phyloP scores from a whole-genome alignment of 1,284 basidiomycete genomes.

The Naganishia albida region DNA sequence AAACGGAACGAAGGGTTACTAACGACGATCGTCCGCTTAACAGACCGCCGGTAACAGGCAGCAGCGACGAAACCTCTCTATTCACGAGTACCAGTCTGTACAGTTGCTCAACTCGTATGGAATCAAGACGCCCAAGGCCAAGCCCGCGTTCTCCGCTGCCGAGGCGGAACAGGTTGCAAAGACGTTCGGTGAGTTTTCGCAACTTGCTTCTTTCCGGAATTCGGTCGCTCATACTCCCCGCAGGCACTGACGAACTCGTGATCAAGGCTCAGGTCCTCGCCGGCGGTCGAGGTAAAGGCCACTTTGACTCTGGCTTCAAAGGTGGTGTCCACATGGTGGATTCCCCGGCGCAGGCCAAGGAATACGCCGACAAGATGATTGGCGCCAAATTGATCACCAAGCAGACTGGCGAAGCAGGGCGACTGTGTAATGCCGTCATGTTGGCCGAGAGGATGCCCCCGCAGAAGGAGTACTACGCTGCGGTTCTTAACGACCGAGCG shows the following conservation, averaged over 20 bases:
- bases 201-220: not conserved
- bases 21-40: not conserved
- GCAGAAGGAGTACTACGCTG: constrained; percentile 97
- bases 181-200: constrained; percentile 67
- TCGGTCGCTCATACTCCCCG: not conserved
- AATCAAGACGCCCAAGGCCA: constrained; percentile 90
- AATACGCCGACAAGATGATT: constrained; percentile 89
- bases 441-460: constrained; percentile 92
- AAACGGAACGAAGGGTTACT: not conserved
- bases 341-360: constrained; percentile 71
- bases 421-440: constrained; percentile 98
- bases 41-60: constrained; percentile 29
- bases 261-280: constrained; percentile 99
- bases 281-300: constrained; percentile 97
- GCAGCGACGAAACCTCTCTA: constrained; percentile 91
- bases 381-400: constrained; percentile 97
- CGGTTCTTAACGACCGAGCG: constrained; percentile 92
- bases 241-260: constrained; percentile 71
- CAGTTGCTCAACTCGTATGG: constrained; percentile 95
- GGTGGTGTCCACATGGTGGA: constrained; percentile 96
- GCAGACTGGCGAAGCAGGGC: constrained; percentile 91
- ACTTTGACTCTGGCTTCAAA: constrained; percentile 93
- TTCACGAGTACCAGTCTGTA: constrained; percentile 98
- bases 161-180: constrained; percentile 89
- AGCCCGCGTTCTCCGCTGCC: constrained; percentile 81